Evolutionary conservation across 164 flowering plant genomes (phyloP).

Genomic region (Vitis cinerea): DNA sequence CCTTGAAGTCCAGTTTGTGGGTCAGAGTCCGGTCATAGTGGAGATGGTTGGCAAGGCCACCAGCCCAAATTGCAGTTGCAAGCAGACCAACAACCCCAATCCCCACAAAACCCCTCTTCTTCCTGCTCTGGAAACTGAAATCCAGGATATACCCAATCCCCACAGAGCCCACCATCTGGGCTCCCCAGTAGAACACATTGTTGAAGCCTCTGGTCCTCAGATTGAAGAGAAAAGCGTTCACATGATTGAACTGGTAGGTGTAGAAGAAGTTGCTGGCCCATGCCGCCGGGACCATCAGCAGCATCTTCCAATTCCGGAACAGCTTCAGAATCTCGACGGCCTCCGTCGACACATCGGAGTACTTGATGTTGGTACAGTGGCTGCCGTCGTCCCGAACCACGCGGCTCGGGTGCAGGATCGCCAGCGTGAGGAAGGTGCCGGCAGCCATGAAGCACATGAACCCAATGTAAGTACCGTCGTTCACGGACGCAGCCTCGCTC

Average conservation of each 20-base stretch:
- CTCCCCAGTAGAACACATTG: constrained; percentile 96
- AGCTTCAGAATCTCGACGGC: constrained; percentile 54
- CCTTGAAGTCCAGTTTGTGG: constrained; percentile 63
- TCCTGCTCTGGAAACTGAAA: constrained; percentile 73
- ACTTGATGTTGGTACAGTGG: constrained; percentile 52
- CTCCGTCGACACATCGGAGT: constrained; percentile 59
- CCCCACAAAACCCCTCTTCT: constrained; percentile 70
- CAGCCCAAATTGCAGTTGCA: constrained; percentile 81
- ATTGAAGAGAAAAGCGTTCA: constrained; percentile 69
- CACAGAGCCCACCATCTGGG: constrained; percentile 89
- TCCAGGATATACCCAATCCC: constrained; percentile 75
- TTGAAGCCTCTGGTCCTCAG: constrained; percentile 87
- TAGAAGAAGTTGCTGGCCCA: constrained; percentile 96
- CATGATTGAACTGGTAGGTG: constrained; percentile 85
- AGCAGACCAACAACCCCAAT: constrained; percentile 53
- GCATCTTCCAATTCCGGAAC: constrained; percentile 85
- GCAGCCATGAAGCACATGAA: constrained; percentile 83
- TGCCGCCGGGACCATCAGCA: constrained; percentile 72
- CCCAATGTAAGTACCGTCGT: constrained; percentile 80
- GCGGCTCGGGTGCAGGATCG: constrained; percentile 57
- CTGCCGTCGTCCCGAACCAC: constrained; percentile 83
- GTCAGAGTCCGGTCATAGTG: constrained; percentile 37
- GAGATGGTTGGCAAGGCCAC: constrained; percentile 84
- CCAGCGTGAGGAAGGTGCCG: constrained; percentile 62
- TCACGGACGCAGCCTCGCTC: constrained; percentile 56